Evolutionary conservation across 495 filamentous ascomycete genomes (phyloP), one percentile per base, ranked within the genome.

Genomic region (Penicillium odoratum): DNA sequence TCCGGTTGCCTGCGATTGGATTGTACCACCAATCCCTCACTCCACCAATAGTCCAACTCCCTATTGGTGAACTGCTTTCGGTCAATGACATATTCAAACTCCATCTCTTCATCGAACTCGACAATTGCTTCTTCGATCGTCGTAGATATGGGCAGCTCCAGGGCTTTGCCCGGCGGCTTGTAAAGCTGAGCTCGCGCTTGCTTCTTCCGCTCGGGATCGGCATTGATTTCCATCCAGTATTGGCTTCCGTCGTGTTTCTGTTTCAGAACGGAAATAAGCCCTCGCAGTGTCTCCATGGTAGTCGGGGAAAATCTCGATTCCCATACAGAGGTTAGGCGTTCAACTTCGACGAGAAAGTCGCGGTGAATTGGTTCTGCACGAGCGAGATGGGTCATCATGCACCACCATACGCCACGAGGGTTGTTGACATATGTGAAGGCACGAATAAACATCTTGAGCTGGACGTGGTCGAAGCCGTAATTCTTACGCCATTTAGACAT

Each of bases 371-470:
- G 60, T 49, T 68, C 70, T 7, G 61, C 54, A 29, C 73, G 73
- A 29, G 71, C 56, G 13, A 79, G 63, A 1, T 62, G 68, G 1
- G 75, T 73, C 56, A 78, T 42, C 28, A 78, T 58, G 51, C 75
- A 77, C 77, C 77, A 79, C 53, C 77, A 74, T 4, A 77, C 58
- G 3, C 77, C 77, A 15, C 67, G 56, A n/a, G 73, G 40, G 30
- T 76, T 66, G 21, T 65, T 58, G 15, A 58, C 46, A 4, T 33
- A 46, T 8, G 70, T 63, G 52, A 70, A 78, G 3, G 67, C 73
- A 28, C 77, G 75, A n/a, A 76, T 15, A 38, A 77, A 63, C 62
- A 77, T 71, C 56, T 78, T 79, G 60, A 79, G 67, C 50, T 71
- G 73, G 2, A 72, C 68, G 28, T 69, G 72, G 42, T 74, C 70